Base-by-base conservation (phyloP, 306 rosid species). In the Fragaria ananassa region DNA sequence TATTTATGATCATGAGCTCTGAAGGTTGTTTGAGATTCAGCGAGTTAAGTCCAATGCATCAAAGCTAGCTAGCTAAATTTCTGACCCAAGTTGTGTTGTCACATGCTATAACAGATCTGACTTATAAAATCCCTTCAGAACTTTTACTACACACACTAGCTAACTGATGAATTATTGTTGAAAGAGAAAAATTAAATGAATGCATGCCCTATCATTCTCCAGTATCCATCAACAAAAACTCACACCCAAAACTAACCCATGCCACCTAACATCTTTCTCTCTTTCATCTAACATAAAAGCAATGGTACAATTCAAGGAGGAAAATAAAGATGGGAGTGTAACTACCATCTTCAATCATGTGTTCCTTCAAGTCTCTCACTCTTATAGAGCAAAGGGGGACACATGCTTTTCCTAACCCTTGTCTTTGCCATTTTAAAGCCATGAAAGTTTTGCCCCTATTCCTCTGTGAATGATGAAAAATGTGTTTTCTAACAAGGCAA, bases 321-420 rank as follows among this genome's bases (percentile, higher is more conserved):
- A 77, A 90, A 85, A 83, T 85, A 82, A 85, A 82, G 85, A 83
- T 82, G 89, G 83, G 82, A 79, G 82, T 77, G 82, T 70, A 89
- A 83, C 90, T 84, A 87, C 93, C 87, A 83, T 91, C 86, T 82
- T 85, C 89, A 74, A 74, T 74, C 58, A 75, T 83, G 67, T 82
- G 86, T 85, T 84, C 82, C 83, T 69, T 84, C 78, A 11, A 37
- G 86, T 71, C 81, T 77, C 67, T 46, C 53, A 49, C 70, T 65
- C 70, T 37, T 49, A 39, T 64, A 83, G 83, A 42, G 47, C 47
- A 44, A 82, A 79, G 84, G 68, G 87, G 69, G 90, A 76, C 86
- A 84, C 85, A 87, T 87, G 88, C 85, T 86, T 91, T 89, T 84
- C 83, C 73, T 13, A 81, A 79, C 81, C 81, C 76, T 83, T 81